Base-by-base conservation (phyloP, 768 basidiomycete genomes). In the Russula abietina region DNA sequence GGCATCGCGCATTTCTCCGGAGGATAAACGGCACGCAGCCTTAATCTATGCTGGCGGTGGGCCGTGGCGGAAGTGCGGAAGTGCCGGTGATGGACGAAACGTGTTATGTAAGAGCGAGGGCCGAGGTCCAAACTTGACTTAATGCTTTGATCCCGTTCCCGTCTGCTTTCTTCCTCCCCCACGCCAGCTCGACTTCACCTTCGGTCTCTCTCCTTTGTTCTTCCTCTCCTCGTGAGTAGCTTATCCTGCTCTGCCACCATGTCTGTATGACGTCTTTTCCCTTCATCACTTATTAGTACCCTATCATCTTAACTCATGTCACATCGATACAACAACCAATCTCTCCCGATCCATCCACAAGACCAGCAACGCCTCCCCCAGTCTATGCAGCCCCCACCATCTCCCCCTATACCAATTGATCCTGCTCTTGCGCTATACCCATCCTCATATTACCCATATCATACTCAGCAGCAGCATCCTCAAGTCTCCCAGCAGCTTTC, bases 341-440 rank as follows among this genome's bases (percentile, higher is more conserved):
- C 76, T 69, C 64, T 72, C 70, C 72, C 72, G 57, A 75, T 79
- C 64, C 76, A 79, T 72, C 75, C 79, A 67, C 73, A 74, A 63
- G 69, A 73, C 62, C 73, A 65, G 49, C 66, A 62, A 36, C 65
- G 66, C 32, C 55, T 57, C 36, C 45, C 57, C 30, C 81, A 81
- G 63, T 74, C 76, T 11, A 80, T 80, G 77, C 81, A 79, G 59
- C 78, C 79, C 12, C 80, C 85, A 60, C 80, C 81, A 57, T 84
- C 86, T 28, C 81, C 85, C 0, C 77, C 85, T 48, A 77, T 83
- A 56, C 83, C 83, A 39, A 86, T 89, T 58, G 89, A 91, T 73
- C 88, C 88, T 24, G 75, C 87, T 4, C 78, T 91, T 38, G 87
- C 85, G n/a, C 74, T 88, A 36, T 87, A 87, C 62, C 77, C 88